Evolutionary conservation across 805 yeast species (phyloP).

Genomic region (Starmerella lactis-condensi): DNA sequence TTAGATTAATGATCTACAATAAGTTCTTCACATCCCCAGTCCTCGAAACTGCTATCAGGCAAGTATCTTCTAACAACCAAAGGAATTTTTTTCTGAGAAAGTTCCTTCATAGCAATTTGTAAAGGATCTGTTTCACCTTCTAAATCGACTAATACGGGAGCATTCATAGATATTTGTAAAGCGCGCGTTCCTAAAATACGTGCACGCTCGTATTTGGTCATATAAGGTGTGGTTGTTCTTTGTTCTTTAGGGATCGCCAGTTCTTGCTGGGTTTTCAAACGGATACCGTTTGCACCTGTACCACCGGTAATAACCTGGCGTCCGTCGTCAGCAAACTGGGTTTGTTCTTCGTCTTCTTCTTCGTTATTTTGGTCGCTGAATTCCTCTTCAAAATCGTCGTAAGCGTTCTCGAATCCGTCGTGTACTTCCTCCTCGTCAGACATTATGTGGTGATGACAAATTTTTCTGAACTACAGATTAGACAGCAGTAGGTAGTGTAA

Average conservation of each 20-base stretch:
- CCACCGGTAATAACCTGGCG: constrained; percentile 53
- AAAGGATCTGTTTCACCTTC: constrained; percentile 99
- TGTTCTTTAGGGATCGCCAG: constrained; percentile 77
- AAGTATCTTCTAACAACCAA: constrained; percentile 85
- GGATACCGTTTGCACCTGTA: constrained; percentile 19
- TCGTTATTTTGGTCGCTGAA: constrained; percentile 53
- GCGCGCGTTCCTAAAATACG: constrained; percentile 96
- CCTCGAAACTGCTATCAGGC: constrained; percentile 94
- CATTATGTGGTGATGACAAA: constrained; percentile 15
- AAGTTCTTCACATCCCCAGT: constrained; percentile 97
- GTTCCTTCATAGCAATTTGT: constrained; percentile 93
- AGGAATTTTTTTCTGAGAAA: constrained; percentile 86
- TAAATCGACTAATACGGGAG: constrained; percentile 91
- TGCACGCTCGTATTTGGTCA: constrained; percentile 98
- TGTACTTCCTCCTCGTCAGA: constrained; percentile 39
- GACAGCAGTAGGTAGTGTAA: too few relatives aligned
- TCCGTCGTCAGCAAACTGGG: constrained; percentile 42
- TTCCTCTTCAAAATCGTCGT: constrained; percentile 52
- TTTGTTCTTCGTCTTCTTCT: constrained; percentile 26
- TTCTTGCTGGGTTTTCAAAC: constrained; percentile 53
- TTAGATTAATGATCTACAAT: constrained; percentile 54
- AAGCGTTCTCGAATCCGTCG: constrained; percentile 40
- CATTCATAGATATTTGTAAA: constrained; percentile 90
- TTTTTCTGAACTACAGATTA: too few relatives aligned
- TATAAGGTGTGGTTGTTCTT: constrained; percentile 91